These are phyloP conservation scores for Aspergillus pseudoviridinutans DNA, from an alignment of 2,329 filamentous ascomycete species.

Conservation along the genomic window DNA sequence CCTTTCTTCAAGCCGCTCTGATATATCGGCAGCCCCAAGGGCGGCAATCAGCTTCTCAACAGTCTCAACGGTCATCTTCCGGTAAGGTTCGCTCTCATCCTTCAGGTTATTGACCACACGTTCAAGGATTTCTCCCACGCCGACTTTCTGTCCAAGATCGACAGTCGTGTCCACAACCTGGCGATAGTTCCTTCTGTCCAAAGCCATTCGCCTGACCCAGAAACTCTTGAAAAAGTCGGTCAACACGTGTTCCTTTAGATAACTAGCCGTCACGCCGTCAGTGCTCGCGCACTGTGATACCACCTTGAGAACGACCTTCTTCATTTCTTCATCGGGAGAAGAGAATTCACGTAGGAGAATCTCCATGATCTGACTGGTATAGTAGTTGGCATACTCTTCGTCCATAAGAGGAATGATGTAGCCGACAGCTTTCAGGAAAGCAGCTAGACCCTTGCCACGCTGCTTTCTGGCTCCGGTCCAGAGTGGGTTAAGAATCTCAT, in stretches of 20 bases:
- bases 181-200: constrained; percentile 96
- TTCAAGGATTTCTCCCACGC: constrained; percentile 90
- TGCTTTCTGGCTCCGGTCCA: constrained; percentile 97
- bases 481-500: constrained; percentile 92
- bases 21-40: constrained; percentile 88
- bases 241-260: constrained; percentile 91
- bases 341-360: constrained; percentile 93
- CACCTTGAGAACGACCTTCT: constrained; percentile 97
- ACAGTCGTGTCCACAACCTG: constrained; percentile 98
- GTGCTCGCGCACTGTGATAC: constrained; percentile 93
- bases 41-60: constrained; percentile 94
- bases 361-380: constrained; percentile 98
- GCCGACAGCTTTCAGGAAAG: constrained; percentile 94
- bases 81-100: constrained; percentile 95
- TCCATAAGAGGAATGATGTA: constrained; percentile 99
- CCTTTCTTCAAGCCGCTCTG: constrained; percentile 85
- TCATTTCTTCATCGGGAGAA: constrained; percentile 98
- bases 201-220: constrained; percentile 94
- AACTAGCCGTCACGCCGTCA: constrained; percentile 88
- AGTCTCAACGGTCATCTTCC: constrained; percentile 98
- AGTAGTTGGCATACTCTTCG: constrained; percentile 99
- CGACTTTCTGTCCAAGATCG: constrained; percentile 96
- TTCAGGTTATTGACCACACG: constrained; percentile 93
- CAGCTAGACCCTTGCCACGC: constrained; percentile 89
- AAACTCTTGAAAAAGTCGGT: constrained; percentile 98